Conservation (phyloP, 2,329 filamentous ascomycete species). For the Calonectria pseudoturangicola region DNA sequence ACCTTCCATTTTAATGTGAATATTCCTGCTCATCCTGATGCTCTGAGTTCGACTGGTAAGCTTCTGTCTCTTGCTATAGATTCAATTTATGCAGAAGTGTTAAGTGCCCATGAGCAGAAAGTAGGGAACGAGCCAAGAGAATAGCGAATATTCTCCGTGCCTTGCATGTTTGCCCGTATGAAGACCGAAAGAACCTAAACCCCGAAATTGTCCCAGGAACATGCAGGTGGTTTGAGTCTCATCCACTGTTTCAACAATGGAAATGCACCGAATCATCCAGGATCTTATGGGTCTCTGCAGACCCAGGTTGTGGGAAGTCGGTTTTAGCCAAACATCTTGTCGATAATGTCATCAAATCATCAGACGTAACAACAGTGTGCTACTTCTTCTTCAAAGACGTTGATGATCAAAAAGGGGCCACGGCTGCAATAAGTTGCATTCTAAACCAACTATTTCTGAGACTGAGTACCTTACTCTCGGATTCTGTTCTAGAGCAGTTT, state of each 20-base stretch:
- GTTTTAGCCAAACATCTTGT: neutral
- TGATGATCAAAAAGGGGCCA: neutral
- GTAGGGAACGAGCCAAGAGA: neutral
- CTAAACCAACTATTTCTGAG: neutral
- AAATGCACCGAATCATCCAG: neutral
- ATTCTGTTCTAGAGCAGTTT: neutral
- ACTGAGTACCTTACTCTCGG: neutral
- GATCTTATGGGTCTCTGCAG: constrained; percentile 14
- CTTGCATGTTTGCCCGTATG: neutral
- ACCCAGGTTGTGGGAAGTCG: constrained; percentile 8
- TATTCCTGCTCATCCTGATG: neutral
- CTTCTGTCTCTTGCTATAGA: neutral
- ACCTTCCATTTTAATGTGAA: neutral
- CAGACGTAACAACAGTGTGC: neutral
- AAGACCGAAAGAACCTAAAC: constrained; percentile 10
- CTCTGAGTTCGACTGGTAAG: neutral
- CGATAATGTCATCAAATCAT: neutral
- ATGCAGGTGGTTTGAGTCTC: constrained; percentile 1
- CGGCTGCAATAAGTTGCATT: neutral
- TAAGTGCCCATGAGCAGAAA: neutral
- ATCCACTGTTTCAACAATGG: neutral
- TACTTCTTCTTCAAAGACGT: constrained; percentile 17
- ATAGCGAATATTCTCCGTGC: neutral
- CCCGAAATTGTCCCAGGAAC: neutral
- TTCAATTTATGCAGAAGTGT: neutral